Conservation (phyloP, 768 basidiomycete species). For the Amanita muscaria region DNA sequence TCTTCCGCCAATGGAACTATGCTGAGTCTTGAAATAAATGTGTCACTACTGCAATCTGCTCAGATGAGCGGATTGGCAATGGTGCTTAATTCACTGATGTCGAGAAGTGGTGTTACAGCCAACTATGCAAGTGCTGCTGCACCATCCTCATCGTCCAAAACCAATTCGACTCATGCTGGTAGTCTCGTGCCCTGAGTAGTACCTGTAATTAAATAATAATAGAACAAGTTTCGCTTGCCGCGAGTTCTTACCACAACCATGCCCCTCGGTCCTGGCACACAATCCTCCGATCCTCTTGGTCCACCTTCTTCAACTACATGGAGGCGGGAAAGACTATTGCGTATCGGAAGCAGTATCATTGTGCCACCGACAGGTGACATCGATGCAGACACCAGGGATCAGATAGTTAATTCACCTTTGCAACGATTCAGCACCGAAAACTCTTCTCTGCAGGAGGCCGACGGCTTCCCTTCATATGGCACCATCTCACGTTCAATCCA, state of each 20-base stretch:
- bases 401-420: background rate
- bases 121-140: background rate
- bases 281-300: constrained; percentile 25
- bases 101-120: constrained; percentile 23
- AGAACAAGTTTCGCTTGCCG: too few species aligned
- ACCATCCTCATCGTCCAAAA: background rate
- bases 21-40: constrained; percentile 72
- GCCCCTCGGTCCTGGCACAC: background rate
- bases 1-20: constrained; percentile 64
- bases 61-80: constrained; percentile 72
- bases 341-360: constrained; percentile 34
- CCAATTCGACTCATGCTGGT: too few species aligned
- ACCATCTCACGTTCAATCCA: constrained; percentile 31
- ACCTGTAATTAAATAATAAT: too few species aligned
- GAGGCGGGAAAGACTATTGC: constrained; percentile 52
- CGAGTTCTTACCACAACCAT: too few species aligned
- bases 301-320: constrained; percentile 50
- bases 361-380: constrained; percentile 1
- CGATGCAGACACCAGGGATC: background rate
- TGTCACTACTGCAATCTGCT: constrained; percentile 59
- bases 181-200: too few species aligned
- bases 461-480: constrained; percentile 42
- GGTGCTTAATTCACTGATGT: constrained; percentile 63
- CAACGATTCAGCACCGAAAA: constrained; percentile 20
- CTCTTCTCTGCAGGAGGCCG: constrained; percentile 24